A percentile compares a stretch with the other conserved stretches of the same genome.
Evolutionary conservation across 768 basidiomycete genomes (phyloP).

Genomic region (Cystobasidium tubakii): DNA sequence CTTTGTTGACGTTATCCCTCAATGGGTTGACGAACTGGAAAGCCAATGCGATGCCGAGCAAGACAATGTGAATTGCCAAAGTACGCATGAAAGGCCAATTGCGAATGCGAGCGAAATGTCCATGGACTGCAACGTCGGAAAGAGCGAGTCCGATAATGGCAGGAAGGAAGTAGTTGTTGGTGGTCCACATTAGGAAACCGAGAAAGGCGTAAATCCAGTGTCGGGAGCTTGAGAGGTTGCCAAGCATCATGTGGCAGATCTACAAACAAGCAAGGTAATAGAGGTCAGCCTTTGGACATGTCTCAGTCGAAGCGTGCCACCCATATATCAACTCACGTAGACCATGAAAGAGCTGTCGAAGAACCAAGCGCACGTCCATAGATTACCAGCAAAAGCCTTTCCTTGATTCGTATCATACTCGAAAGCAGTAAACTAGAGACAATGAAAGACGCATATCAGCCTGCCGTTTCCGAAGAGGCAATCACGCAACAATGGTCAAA

Average conservation of each 20-base stretch:
- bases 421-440: constrained; percentile 46
- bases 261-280: constrained; percentile 6
- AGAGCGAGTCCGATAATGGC: constrained; percentile 46
- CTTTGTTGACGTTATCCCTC: constrained; percentile 47
- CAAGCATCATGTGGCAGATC: constrained; percentile 47
- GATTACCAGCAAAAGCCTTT: constrained; percentile 47
- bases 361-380: constrained; percentile 48
- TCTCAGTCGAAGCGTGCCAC: background rate
- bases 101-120: constrained; percentile 46
- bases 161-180: constrained; percentile 47
- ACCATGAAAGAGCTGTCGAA: constrained; percentile 46
- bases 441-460: background rate
- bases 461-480: too few relatives aligned
- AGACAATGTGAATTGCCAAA: constrained; percentile 43
- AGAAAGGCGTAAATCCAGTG: constrained; percentile 47
- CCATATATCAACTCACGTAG: constrained; percentile 34
- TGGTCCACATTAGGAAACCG: constrained; percentile 47
- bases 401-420: constrained; percentile 44
- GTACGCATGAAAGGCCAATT: constrained; percentile 44
- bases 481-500: too few relatives aligned
- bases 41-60: constrained; percentile 44
- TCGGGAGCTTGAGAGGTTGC: constrained; percentile 46
- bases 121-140: constrained; percentile 47
- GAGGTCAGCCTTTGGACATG: background rate
- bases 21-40: constrained; percentile 46